Base-by-base conservation (phyloP, 2,329 filamentous ascomycete genomes). In the Clonostachys rosea region DNA sequence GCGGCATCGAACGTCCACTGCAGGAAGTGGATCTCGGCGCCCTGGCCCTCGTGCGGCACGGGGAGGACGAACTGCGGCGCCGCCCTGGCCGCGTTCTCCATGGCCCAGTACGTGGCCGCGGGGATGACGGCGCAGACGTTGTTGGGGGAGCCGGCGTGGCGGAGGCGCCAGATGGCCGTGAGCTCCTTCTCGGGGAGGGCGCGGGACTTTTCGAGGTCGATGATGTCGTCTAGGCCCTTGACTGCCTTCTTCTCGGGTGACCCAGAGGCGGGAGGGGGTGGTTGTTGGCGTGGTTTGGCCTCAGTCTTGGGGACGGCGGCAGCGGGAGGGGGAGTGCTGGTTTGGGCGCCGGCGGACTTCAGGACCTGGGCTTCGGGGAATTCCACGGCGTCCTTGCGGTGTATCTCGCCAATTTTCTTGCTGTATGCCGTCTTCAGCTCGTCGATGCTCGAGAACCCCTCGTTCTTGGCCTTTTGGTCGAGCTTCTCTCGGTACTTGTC, bases 11-110 rank as follows among this genome's bases (percentile, higher is more conserved):
- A 96, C 0, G 87, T 88, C 90, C 95, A 99, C 68, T 99, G 92
- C 52, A 99, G 69, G 66, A 95, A 96, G 69, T 99, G 94, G 42
- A 99, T 91, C 67, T 97, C 94, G 42, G 91, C 89, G 45, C 89
- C 89, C 54, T 75, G 74, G 20, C 66, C 70, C 42, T 70, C 69
- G 66, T 79, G 88, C 54, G 88, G 88, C 7, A 97, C 78, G 0
- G 94, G 94, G 2, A 99, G 80, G 47, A 99, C 86, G 70, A 99
- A 99, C 57, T 91, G 86, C 13, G 94, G 94, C 63, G 92, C 81
- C 45, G 74, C 73, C 53, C 82, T 83, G 13, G 91, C 94, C 3
- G 83, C 82, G 1, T 70, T 64, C 52, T 86, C 81, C 62, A 99
- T 89, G 45, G 80, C 75, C 34, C 72, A 63, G 71, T 91, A 97